Evolutionary conservation across 2,329 filamentous ascomycete species (phyloP).

Genomic region (Hymenoscyphus scutula): DNA sequence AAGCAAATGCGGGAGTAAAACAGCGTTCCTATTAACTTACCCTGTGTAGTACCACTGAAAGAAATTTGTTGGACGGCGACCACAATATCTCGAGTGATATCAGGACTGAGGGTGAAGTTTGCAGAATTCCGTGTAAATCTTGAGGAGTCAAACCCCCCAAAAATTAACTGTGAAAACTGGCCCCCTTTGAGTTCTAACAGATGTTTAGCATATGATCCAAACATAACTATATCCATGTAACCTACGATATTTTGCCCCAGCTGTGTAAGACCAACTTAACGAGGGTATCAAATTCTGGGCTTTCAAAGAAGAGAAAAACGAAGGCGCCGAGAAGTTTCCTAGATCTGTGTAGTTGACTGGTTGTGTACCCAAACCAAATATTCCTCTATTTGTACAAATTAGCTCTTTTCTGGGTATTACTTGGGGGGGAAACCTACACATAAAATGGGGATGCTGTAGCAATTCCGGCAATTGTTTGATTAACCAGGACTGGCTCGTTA

Average conservation of each 20-base stretch:
- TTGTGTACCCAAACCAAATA: slow-evolving; percentile 23
- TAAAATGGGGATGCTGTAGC: slow-evolving; percentile 12
- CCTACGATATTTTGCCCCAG: slow-evolving; percentile 42
- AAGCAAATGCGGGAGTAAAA: too few species aligned
- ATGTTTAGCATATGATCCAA: not conserved
- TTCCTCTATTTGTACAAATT: slow-evolving; percentile 12
- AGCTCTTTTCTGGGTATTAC: not conserved
- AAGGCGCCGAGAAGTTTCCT: slow-evolving; percentile 20
- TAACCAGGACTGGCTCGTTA: slow-evolving; percentile 11
- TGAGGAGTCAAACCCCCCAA: slow-evolving; percentile 42
- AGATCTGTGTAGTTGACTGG: slow-evolving; percentile 18
- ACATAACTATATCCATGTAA: not conserved
- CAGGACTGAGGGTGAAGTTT: slow-evolving; percentile 40
- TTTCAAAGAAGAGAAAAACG: slow-evolving; percentile 21
- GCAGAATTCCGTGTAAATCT: slow-evolving; percentile 39
- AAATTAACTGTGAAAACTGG: slow-evolving; percentile 39
- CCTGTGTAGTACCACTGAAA: slow-evolving; percentile 22
- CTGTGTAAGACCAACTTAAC: slow-evolving; percentile 43
- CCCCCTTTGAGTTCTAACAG: slow-evolving; percentile 29
- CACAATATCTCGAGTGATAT: slow-evolving; percentile 39
- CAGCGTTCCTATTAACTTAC: too few species aligned
- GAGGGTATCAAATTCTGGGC: slow-evolving; percentile 34
- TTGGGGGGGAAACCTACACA: not conserved
- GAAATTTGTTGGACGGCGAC: slow-evolving; percentile 38
- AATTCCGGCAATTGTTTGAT: slow-evolving; percentile 17